phyloP scores from a whole-genome alignment of 1,284 basidiomycete genomes.

The Gomphus bonarii region DNA sequence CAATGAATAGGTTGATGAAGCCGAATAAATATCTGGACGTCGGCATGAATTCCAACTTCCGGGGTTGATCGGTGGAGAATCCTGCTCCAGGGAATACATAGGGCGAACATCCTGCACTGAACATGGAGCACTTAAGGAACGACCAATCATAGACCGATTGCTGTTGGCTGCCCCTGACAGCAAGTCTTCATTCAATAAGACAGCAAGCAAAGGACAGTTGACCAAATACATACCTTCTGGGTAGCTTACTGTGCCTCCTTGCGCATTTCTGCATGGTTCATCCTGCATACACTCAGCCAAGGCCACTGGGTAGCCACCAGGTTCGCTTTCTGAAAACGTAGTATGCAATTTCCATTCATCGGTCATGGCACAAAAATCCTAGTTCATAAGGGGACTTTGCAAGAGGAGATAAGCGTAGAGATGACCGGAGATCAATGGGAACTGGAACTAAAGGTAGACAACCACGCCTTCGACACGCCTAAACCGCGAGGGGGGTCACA shows the following conservation, averaged over 20 bases:
- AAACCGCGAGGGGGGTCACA: constrained; percentile 2
- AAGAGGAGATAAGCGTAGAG: background rate
- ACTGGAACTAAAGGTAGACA: constrained; percentile 3
- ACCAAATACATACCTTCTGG: background rate
- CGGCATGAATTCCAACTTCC: background rate
- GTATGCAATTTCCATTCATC: constrained; percentile 2
- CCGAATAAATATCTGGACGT: background rate
- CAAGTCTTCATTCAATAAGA: background rate
- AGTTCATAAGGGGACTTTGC: background rate
- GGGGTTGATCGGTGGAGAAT: background rate
- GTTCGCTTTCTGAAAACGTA: background rate
- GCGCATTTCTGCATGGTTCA: background rate
- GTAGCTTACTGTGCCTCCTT: background rate
- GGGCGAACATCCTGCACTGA: background rate
- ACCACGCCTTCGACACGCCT: constrained; percentile 11
- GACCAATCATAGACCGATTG: background rate
- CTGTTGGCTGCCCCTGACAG: background rate
- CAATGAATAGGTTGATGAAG: background rate
- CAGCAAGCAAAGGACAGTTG: background rate
- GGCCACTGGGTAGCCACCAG: background rate
- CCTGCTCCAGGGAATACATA: background rate
- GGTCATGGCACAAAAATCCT: background rate
- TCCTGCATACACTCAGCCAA: background rate
- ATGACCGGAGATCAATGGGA: background rate
- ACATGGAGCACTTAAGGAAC: background rate